These are phyloP conservation scores for Margaritispora aquatica DNA, from an alignment of 495 filamentous ascomycete genomes.

Conservation along the genomic window DNA sequence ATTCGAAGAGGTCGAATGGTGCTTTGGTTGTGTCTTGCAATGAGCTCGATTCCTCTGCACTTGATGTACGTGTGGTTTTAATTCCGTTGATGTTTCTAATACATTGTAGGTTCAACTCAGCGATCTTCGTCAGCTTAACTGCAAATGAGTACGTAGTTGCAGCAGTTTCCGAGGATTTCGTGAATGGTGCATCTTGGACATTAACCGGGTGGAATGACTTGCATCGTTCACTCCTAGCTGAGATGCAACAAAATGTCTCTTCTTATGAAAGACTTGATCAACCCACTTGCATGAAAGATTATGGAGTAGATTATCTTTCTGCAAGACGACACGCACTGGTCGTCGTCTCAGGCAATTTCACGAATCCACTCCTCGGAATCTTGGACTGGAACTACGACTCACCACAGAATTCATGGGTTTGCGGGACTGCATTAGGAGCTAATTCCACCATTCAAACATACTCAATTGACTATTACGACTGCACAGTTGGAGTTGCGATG, in stretches of 20 bases:
- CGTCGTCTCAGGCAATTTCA: slow-evolving; percentile 1
- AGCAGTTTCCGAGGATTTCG: slow-evolving; percentile 29
- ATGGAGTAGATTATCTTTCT: slow-evolving; percentile 24
- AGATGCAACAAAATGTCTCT: slow-evolving; percentile 16
- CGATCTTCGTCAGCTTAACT: slow-evolving; percentile 24
- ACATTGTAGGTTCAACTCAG: slow-evolving; percentile 24
- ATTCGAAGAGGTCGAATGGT: slow-evolving; percentile 22
- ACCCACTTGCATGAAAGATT: slow-evolving; percentile 29
- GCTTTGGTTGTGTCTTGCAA: slow-evolving; percentile 22
- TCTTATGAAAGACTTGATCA: slow-evolving; percentile 23
- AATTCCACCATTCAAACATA: slow-evolving; percentile 10
- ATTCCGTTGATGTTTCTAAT: neutral
- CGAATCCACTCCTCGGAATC: slow-evolving; percentile 2
- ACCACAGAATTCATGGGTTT: slow-evolving; percentile 11
- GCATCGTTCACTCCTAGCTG: slow-evolving; percentile 1
- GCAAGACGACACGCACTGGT: slow-evolving; percentile 21
- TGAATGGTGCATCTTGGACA: slow-evolving; percentile 22
- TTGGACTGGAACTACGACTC: slow-evolving; percentile 12
- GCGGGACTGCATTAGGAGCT: slow-evolving; percentile 1
- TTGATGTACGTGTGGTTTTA: slow-evolving; percentile 21
- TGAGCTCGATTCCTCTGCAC: slow-evolving; percentile 28
- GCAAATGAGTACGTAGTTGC: slow-evolving; percentile 35
- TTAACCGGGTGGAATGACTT: neutral
- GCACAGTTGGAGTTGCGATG: slow-evolving; percentile 9
- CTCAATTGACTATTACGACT: slow-evolving; percentile 11